A percentile compares a stretch with the other conserved stretches of the same genome.
Evolutionary conservation across 306 rosid genomes (phyloP).

Genomic region (Prunus padus): DNA sequence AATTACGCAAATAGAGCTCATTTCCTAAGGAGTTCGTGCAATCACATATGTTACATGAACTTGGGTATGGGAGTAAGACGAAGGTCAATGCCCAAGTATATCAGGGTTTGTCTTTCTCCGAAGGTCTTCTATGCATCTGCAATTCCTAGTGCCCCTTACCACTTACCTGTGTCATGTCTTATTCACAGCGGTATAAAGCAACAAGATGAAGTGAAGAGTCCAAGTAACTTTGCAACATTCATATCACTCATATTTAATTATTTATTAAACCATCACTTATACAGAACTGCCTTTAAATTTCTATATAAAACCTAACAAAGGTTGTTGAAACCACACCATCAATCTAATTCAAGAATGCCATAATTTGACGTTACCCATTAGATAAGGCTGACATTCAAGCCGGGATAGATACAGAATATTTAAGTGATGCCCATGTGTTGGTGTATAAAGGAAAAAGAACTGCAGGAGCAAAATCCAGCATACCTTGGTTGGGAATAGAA

Average conservation of each 20-base stretch:
- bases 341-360: neutral
- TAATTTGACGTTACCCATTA: neutral
- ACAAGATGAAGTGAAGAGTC: neutral
- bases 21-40: neutral
- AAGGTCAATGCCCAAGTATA: neutral
- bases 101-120: neutral
- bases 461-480: constrained; percentile 1
- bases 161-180: neutral
- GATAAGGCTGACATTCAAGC: neutral
- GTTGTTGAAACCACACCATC: neutral
- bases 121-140: neutral
- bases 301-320: neutral
- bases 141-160: neutral
- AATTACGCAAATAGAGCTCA: neutral
- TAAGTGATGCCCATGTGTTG: neutral
- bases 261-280: neutral
- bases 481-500: constrained; percentile 91
- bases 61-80: neutral
- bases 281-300: neutral
- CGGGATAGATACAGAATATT: neutral
- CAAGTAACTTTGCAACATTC: neutral
- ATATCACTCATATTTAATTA: no score
- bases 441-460: neutral
- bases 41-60: neutral
- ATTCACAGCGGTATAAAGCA: neutral